These are phyloP conservation scores for Plasmodium sp. DNA, from an alignment of 169 alveolate species.

Conservation along the genomic window DNA sequence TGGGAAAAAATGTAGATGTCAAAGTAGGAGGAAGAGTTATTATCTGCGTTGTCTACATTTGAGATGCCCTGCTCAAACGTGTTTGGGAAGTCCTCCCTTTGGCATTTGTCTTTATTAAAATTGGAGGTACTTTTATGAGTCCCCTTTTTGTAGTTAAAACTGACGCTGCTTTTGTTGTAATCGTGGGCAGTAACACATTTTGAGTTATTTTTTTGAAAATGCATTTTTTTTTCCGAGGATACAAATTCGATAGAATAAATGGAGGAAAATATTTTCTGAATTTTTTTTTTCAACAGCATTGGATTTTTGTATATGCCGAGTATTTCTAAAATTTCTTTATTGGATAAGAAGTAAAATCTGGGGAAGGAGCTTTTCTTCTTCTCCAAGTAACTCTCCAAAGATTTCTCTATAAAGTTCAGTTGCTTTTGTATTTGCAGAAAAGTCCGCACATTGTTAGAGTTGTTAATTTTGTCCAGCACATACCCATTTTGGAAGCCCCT, in stretches of 20 bases:
- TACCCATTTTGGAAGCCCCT: conserved; percentile 64
- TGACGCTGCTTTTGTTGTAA: conserved; percentile 3
- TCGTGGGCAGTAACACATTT: not conserved
- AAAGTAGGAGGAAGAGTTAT: conserved; percentile 26
- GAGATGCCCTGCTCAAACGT: not conserved
- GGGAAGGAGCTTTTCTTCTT: conserved; percentile 94
- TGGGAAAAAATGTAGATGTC: conserved; percentile 53
- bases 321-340: conserved; percentile 95
- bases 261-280: conserved; percentile 95
- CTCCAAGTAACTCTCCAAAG: conserved; percentile 93
- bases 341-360: conserved; percentile 95
- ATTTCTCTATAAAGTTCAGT: conserved; percentile 93
- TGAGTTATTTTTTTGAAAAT: conserved; percentile 32
- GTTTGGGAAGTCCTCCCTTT: not conserved
- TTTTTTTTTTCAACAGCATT: conserved; percentile 92
- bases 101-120: not conserved
- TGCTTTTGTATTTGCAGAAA: conserved; percentile 81
- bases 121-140: not conserved
- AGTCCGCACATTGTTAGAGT: conserved; percentile 86
- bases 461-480: conserved; percentile 81
- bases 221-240: conserved; percentile 73
- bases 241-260: conserved; percentile 86
- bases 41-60: not conserved
- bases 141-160: not conserved
- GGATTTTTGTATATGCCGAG: conserved; percentile 95